Evolutionary conservation across 768 basidiomycete genomes (phyloP).

Genomic region (Tubosaeta sp.): DNA sequence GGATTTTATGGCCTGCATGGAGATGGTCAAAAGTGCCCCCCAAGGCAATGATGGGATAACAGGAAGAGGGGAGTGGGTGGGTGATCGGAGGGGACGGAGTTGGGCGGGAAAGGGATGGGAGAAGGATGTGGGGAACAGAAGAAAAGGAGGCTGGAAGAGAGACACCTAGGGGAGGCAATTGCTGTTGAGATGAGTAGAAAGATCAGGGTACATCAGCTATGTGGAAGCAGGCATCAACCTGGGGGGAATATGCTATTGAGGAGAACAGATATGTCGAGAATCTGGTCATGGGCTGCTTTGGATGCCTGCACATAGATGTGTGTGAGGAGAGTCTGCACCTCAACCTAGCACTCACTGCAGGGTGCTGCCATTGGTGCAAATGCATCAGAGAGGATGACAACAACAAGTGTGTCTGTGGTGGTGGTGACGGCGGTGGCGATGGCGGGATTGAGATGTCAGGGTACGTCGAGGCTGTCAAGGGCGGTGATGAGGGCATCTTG

Average conservation of each 20-base stretch:
- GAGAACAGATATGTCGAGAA: slow-evolving; percentile 76
- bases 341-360: slow-evolving; percentile 54
- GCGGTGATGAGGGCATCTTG: slow-evolving; percentile 44
- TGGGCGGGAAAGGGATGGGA: slow-evolving; percentile 7
- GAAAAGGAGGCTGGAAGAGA: slow-evolving; percentile 42
- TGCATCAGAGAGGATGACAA: slow-evolving; percentile 61
- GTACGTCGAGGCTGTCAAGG: slow-evolving; percentile 45
- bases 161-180: slow-evolving; percentile 13
- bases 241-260: slow-evolving; percentile 51
- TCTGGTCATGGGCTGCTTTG: slow-evolving; percentile 60
- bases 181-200: slow-evolving; percentile 1
- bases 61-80: slow-evolving; percentile 5
- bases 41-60: slow-evolving; percentile 67
- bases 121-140: slow-evolving; percentile 30
- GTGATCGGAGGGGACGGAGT: neutral
- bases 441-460: slow-evolving; percentile 52
- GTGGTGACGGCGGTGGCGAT: slow-evolving; percentile 44
- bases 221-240: slow-evolving; percentile 39
- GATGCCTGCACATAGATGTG: slow-evolving; percentile 86
- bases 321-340: slow-evolving; percentile 72
- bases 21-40: slow-evolving; percentile 99
- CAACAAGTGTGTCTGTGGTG: slow-evolving; percentile 48
- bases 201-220: slow-evolving; percentile 34
- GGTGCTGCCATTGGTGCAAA: slow-evolving; percentile 40
- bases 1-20: slow-evolving; percentile 95